phyloP scores from a whole-genome alignment of 768 basidiomycete genomes.

The Albatrellus ellisii region DNA sequence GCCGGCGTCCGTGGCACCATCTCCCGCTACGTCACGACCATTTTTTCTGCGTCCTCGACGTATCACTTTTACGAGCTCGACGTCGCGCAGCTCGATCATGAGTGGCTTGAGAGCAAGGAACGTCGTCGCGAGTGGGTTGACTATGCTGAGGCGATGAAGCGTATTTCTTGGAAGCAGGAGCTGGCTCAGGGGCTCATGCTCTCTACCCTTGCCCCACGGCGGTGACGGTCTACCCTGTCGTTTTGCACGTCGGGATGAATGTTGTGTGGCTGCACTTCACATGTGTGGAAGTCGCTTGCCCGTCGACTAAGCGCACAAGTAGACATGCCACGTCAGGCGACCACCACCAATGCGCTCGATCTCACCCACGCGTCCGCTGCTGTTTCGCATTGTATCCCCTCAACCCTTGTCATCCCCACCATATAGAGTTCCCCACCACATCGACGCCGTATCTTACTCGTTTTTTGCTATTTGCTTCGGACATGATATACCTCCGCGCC shows the following conservation, averaged over 20 bases:
- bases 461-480: too few species aligned
- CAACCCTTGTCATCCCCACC: too few species aligned
- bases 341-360: too few species aligned
- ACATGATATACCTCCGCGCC: too few species aligned
- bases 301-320: too few species aligned
- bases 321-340: too few species aligned
- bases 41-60: conserved; percentile 63
- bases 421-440: too few species aligned
- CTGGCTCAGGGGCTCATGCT: conserved; percentile 62
- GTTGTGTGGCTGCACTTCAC: too few species aligned
- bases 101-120: conserved; percentile 75
- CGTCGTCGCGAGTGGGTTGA: conserved; percentile 82
- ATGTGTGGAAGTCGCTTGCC: too few species aligned
- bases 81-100: conserved; percentile 58
- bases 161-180: conserved; percentile 79
- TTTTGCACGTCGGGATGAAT: conserved; percentile 26
- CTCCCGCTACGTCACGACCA: conserved; percentile 75
- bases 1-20: conserved; percentile 83
- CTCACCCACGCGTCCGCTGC: too few species aligned
- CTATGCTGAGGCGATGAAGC: conserved; percentile 62
- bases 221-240: conserved; percentile 24
- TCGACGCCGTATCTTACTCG: too few species aligned
- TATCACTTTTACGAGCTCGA: conserved; percentile 91
- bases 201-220: conserved; percentile 52
- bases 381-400: too few species aligned